A percentile compares a stretch with the other conserved stretches of the same genome.
These are phyloP conservation scores for Neoboletus subvelutipes DNA, from an alignment of 768 basidiomycete species.

Conservation along the genomic window DNA sequence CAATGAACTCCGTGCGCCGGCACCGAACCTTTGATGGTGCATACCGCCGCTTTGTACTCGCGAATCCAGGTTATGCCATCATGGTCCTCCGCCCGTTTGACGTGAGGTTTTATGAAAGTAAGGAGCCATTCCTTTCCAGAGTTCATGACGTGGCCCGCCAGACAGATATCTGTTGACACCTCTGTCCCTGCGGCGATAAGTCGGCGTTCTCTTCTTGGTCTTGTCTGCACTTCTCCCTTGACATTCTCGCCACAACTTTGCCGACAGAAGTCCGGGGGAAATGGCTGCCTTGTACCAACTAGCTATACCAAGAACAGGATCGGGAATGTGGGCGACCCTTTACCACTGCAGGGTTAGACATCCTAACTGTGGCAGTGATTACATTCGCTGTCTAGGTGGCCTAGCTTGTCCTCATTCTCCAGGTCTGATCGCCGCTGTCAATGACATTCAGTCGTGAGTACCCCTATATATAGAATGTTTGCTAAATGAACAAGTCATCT, in stretches of 20 bases:
- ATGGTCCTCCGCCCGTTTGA: conserved; percentile 82
- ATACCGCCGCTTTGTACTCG: conserved; percentile 73
- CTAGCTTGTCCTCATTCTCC: conserved; percentile 61
- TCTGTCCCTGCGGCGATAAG: conserved; percentile 17
- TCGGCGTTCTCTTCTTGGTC: conserved; percentile 63
- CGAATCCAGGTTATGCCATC: conserved; percentile 69
- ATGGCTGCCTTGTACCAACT: conserved; percentile 27
- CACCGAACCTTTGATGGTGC: conserved; percentile 84
- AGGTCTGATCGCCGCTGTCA: conserved; percentile 22
- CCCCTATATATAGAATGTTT: not conserved
- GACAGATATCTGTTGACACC: not conserved
- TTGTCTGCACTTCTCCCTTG: conserved; percentile 63
- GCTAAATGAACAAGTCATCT: not conserved
- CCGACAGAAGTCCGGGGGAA: conserved; percentile 50
- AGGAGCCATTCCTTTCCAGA: conserved; percentile 19
- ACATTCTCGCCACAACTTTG: conserved; percentile 74
- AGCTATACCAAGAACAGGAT: conserved; percentile 51
- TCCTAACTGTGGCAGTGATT: conserved; percentile 52
- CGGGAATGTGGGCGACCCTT: conserved; percentile 77
- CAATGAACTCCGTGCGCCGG: conserved; percentile 73
- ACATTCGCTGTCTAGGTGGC: conserved; percentile 66
- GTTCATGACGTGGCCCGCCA: not conserved
- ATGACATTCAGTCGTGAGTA: conserved; percentile 7
- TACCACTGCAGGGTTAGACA: conserved; percentile 76
- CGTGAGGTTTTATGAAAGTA: conserved; percentile 67